Base-by-base conservation (phyloP, 495 filamentous ascomycete species). In the Penicillium bovifimosum region DNA sequence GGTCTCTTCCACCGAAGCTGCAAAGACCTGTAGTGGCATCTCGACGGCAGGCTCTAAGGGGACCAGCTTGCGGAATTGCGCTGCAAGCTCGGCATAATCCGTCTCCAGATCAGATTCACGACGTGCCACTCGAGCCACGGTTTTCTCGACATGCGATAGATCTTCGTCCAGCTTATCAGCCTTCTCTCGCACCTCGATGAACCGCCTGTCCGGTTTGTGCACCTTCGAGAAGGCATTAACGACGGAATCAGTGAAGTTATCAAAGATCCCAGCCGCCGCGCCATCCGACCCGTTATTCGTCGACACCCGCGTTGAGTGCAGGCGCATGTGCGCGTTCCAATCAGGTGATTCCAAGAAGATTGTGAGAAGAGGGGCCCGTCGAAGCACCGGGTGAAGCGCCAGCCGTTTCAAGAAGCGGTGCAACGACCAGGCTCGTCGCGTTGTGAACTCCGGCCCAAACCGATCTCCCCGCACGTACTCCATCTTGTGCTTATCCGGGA, bases 401-500 rank as follows among this genome's bases (percentile, higher is more conserved):
- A 96, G 67, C 9, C 93, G 90, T 59, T 87, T 85, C 27, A 98
- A 78, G 64, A 97, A 98, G 36, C 93, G 87, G 65, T 95, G 86
- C 45, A 98, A 76, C 14, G 92, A 96, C 76, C 90, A 88, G 28
- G 88, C 90, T 29, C 93, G 83, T 17, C 93, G 82, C 29, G 81
- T 77, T n/a, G 90, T 97, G 68, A 98, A 98, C 65, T 97, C 95
- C 13, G 86, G 68, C 2, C 91, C 90, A 69, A 98, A 98, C 35
- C 93, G 85, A 70, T 97, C 91, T 47, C 95, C 95, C 45, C 90
- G 86, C 32, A 96, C 95, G 61, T 96, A 96, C 62, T 93, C 88
- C 88, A 98, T 93, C 66, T 95, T 95, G 77, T 97, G 91, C 73
- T 98, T 98, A 68, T 97, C 93, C 40, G 93, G 93, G 52, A 97